A percentile compares a stretch with the other conserved stretches of the same genome.
These are phyloP conservation scores for Ilyonectria destructans DNA, from an alignment of 2,329 filamentous ascomycete species.

Conservation along the genomic window DNA sequence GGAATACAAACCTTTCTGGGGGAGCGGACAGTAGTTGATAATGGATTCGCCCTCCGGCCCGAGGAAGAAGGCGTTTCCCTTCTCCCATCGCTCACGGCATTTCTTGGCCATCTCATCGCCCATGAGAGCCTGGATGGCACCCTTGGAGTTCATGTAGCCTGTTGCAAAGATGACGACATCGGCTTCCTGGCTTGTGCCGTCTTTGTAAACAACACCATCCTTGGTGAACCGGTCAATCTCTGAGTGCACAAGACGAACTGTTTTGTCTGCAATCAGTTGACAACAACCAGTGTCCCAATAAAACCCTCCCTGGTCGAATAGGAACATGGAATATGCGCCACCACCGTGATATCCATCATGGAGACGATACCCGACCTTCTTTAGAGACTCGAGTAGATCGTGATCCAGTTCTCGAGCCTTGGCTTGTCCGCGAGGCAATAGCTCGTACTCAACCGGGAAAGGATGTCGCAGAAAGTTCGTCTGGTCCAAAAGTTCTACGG, in stretches of 20 bases:
- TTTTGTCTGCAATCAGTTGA: slow-evolving; percentile 19
- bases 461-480: slow-evolving; percentile 10
- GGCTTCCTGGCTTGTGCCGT: slow-evolving; percentile 18
- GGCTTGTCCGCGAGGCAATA: slow-evolving; percentile 2
- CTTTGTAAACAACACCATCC: slow-evolving; percentile 23
- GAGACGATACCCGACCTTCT: slow-evolving; percentile 21
- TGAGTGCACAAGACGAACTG: slow-evolving; percentile 23
- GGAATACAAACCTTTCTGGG: slow-evolving; percentile 16
- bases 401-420: slow-evolving; percentile 6
- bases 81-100: slow-evolving; percentile 24
- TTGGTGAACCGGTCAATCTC: slow-evolving; percentile 21
- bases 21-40: slow-evolving; percentile 27
- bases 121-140: slow-evolving; percentile 20
- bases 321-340: slow-evolving; percentile 34
- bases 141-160: slow-evolving; percentile 25
- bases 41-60: slow-evolving; percentile 22
- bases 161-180: slow-evolving; percentile 28
- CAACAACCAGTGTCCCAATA: slow-evolving; percentile 32
- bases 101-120: slow-evolving; percentile 26
- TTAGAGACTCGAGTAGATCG: slow-evolving; percentile 9
- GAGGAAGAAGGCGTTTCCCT: slow-evolving; percentile 22
- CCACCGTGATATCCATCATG: slow-evolving; percentile 32
- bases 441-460: slow-evolving; percentile 20
- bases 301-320: slow-evolving; percentile 30
- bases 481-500: background rate